Evolutionary conservation across 495 filamentous ascomycete genomes (phyloP), one percentile per base, ranked within the genome.

Genomic region (Aspergillus cavernicola): DNA sequence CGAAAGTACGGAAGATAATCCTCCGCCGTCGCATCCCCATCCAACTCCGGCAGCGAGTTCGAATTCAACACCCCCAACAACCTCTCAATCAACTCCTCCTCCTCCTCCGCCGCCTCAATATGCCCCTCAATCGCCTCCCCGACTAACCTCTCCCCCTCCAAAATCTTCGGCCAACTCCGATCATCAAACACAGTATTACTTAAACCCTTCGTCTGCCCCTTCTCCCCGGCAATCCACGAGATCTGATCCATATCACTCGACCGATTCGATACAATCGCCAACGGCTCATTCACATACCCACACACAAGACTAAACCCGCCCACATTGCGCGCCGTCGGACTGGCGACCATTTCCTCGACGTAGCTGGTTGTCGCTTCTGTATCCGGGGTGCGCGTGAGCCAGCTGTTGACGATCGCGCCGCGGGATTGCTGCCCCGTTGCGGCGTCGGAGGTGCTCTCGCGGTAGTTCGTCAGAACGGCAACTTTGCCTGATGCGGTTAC

Each of bases 241-340:
- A 74, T 64, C 7, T 71, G 63, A 23, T 85, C 82, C 58, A 75
- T 64, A 28, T 64, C 52, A 45, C 80, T 71, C 3, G 85, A 85
- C n/a, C 93, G 85, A 64, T 98, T 98, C 38, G 88, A 93, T 37
- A 98, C 81, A 54, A 97, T 85, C 16, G 89, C 89, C 41, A 98
- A 65, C 5, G 86, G 85, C 63, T 90, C 81, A 24, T 85, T 80
- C 51, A 96, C 67, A 52, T 85, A 81, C 6, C 93, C 93, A 67
- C 90, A 96, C 12, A 95, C 69, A n/a, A 98, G 76, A 41, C 85
- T 95, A 72, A 97, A 97, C 0, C 93, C 95, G 7, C 95, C 95
- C 1, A 96, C 88, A 41, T 87, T 83, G 16, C 75, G 58, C 3
- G 64, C 66, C 18, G 63, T 62, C 4, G 66, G 58, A 29, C 65